A percentile compares a stretch with the other conserved stretches of the same genome.
phyloP scores from a whole-genome alignment of 306 rosid genomes.

The Acmispon strigosus region DNA sequence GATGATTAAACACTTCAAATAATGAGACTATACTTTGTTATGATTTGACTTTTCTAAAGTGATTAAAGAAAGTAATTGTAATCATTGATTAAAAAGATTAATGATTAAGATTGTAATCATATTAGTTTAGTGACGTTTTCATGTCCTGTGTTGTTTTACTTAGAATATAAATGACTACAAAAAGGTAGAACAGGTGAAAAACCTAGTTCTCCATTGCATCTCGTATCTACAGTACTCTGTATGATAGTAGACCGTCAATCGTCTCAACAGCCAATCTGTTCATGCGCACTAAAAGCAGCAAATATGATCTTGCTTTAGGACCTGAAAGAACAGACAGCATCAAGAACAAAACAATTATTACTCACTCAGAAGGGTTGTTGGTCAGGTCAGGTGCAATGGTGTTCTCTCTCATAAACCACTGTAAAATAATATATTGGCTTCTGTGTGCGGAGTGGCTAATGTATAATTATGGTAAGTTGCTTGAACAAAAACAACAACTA shows the following conservation, averaged over 20 bases:
- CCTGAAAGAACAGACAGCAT: conserved; percentile 27
- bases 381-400: neutral
- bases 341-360: neutral
- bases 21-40: neutral
- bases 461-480: neutral
- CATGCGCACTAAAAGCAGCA: conserved; percentile 47
- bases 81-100: no score
- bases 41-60: no score
- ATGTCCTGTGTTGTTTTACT: neutral
- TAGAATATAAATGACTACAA: neutral
- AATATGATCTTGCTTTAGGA: conserved; percentile 45
- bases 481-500: neutral
- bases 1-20: neutral
- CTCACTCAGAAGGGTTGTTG: neutral
- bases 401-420: neutral
- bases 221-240: conserved; percentile 33
- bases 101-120: no score
- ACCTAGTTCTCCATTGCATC: neutral
- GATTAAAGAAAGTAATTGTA: no score
- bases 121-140: neutral
- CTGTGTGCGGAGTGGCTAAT: neutral
- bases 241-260: conserved; percentile 33
- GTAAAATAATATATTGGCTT: neutral
- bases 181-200: neutral
- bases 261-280: conserved; percentile 35